Evolutionary conservation across 2,329 filamentous ascomycete genomes (phyloP).

Genomic region (Nemania serpens): DNA sequence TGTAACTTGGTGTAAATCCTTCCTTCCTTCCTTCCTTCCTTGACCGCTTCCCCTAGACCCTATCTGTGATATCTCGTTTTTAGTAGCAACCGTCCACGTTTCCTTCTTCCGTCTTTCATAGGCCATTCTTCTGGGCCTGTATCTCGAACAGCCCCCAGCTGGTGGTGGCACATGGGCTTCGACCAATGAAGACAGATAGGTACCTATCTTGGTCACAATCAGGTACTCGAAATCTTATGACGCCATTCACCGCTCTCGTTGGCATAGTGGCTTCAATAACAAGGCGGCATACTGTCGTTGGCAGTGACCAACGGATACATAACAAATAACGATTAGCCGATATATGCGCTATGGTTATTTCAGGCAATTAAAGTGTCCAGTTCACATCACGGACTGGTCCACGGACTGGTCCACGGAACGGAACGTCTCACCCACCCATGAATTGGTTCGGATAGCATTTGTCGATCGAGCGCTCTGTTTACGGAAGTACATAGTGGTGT

Average conservation of each 20-base stretch:
- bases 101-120: slow-evolving; percentile 29
- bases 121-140: slow-evolving; percentile 12
- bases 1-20: slow-evolving; percentile 4
- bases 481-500: slow-evolving; percentile 8
- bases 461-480: slow-evolving; percentile 14
- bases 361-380: neutral
- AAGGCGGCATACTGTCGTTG: neutral
- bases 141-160: slow-evolving; percentile 8
- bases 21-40: slow-evolving; percentile 4
- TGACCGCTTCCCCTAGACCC: slow-evolving; percentile 12
- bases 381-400: slow-evolving; percentile 11
- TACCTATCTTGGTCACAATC: neutral
- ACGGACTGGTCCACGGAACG: slow-evolving; percentile 25
- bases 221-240: slow-evolving; percentile 15
- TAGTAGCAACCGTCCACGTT: slow-evolving; percentile 29
- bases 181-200: neutral
- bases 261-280: slow-evolving; percentile 2
- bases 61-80: neutral
- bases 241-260: slow-evolving; percentile 20
- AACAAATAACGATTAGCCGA: slow-evolving; percentile 15
- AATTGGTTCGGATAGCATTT: slow-evolving; percentile 14
- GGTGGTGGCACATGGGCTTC: slow-evolving; percentile 1
- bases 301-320: neutral
- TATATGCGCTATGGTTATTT: slow-evolving; percentile 12
- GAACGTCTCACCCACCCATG: slow-evolving; percentile 25